A percentile compares a stretch with the other conserved stretches of the same genome.
These are phyloP conservation scores for Globisporangium emineosum DNA, from an alignment of 352 stramenopile genomes.

Conservation along the genomic window DNA sequence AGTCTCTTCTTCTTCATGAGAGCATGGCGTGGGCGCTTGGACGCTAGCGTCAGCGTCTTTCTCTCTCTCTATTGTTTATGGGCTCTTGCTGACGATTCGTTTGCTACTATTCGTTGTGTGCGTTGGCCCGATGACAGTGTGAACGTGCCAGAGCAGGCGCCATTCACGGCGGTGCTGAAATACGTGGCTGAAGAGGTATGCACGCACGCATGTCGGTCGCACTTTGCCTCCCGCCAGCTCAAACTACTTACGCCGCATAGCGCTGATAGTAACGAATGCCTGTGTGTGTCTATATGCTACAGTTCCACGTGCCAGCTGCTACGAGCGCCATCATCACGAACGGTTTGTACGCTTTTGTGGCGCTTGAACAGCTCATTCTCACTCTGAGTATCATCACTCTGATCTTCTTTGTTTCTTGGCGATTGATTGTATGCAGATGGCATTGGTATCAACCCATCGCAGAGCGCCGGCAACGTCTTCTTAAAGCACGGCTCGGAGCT, in stretches of 20 bases:
- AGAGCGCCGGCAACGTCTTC: conserved; percentile 82
- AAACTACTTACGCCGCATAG: too few relatives aligned
- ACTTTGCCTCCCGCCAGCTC: too few relatives aligned
- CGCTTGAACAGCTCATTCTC: not conserved
- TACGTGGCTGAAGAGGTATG: conserved; percentile 78
- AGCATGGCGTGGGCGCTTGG: not conserved
- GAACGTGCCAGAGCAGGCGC: conserved; percentile 77
- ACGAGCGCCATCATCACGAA: conserved; percentile 89
- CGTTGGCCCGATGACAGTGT: too few relatives aligned
- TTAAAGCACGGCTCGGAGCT: conserved; percentile 84
- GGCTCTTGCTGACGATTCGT: conserved; percentile 1
- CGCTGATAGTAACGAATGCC: not conserved
- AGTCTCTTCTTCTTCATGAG: conserved; percentile 8
- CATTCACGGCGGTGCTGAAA: conserved; percentile 83
- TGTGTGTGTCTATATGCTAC: conserved; percentile 4
- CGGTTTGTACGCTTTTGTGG: conserved; percentile 28
- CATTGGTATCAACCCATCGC: conserved; percentile 83
- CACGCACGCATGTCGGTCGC: not conserved
- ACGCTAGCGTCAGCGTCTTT: not conserved
- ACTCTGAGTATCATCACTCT: not conserved
- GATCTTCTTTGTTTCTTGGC: not conserved
- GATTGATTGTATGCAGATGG: conserved; percentile 43
- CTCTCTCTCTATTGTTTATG: not conserved
- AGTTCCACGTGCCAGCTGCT: conserved; percentile 76
- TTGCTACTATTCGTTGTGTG: conserved; percentile 9